A percentile compares a stretch with the other conserved stretches of the same genome.
These are phyloP conservation scores for Eragrostis curvula DNA, from an alignment of 176 grass and related monocot species.

Conservation along the genomic window DNA sequence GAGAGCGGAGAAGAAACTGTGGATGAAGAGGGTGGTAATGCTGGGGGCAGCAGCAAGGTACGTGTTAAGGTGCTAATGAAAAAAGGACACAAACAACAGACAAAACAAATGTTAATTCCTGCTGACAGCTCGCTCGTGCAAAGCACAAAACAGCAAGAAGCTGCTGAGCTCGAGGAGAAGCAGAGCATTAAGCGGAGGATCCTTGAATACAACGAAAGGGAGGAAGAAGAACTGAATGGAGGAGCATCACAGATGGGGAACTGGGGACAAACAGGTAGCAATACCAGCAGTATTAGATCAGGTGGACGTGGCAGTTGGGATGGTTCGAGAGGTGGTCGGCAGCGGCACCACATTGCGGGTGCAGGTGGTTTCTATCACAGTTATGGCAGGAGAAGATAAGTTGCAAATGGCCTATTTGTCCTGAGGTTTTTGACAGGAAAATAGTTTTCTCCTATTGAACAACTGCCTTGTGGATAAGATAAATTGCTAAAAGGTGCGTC, in stretches of 20 bases:
- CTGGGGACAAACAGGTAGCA: conserved; percentile 64
- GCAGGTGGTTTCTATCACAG: conserved; percentile 86
- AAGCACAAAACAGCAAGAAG: conserved; percentile 90
- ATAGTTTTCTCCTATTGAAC: background rate
- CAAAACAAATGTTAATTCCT: conserved; percentile 91
- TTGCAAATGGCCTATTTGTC: conserved; percentile 6
- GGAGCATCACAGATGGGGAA: conserved; percentile 59
- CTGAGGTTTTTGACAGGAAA: conserved; percentile 26
- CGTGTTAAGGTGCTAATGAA: conserved; percentile 97
- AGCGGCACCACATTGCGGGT: conserved; percentile 64
- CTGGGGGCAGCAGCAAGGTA: conserved; percentile 68
- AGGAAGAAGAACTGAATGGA: conserved; percentile 87
- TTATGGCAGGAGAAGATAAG: conserved; percentile 88
- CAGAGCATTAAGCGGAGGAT: conserved; percentile 85
- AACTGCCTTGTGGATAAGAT: background rate
- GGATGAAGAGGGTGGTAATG: conserved; percentile 77
- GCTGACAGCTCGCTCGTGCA: conserved; percentile 86
- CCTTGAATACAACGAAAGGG: conserved; percentile 96
- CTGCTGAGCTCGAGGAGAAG: conserved; percentile 93
- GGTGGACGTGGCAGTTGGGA: conserved; percentile 74
- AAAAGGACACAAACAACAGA: conserved; percentile 96
- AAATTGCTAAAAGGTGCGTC: background rate
- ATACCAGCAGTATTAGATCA: conserved; percentile 56
- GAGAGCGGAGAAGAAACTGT: conserved; percentile 97
- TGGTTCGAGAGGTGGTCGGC: conserved; percentile 49